phyloP scores from a whole-genome alignment of 345 rosid species.

The Gossypium arboreum region DNA sequence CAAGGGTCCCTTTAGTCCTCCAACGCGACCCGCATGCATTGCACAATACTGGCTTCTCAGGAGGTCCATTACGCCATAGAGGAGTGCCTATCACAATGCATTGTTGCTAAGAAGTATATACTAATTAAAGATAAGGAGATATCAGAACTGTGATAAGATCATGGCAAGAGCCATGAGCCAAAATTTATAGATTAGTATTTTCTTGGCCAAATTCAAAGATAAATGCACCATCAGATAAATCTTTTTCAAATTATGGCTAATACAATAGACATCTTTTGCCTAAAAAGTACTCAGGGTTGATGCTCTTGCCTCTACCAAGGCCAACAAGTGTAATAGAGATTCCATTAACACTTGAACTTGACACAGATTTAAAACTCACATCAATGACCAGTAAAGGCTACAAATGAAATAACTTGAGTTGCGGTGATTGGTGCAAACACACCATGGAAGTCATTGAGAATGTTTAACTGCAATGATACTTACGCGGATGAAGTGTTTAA shows the following conservation, averaged over 20 bases:
- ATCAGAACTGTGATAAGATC: not conserved
- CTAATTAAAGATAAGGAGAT: not conserved
- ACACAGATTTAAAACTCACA: not conserved
- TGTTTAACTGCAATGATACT: not conserved
- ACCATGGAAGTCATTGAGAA: not conserved
- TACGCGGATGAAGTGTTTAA: not conserved
- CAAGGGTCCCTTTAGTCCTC: constrained; percentile 80
- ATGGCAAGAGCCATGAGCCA: not conserved
- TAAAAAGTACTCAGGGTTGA: not conserved
- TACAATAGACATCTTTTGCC: not conserved
- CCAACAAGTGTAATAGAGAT: not conserved
- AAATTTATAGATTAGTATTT: not conserved
- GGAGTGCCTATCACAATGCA: constrained; percentile 54
- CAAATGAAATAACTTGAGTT: not conserved
- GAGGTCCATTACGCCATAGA: constrained; percentile 86
- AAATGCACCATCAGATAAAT: not conserved
- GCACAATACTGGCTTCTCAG: constrained; percentile 79
- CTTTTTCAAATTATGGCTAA: constrained; percentile 3
- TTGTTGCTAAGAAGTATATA: constrained; percentile 19
- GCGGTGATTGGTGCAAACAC: not conserved
- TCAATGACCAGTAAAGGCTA: not conserved
- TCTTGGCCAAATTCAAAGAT: not conserved
- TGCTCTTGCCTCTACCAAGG: not conserved
- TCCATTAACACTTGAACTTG: not conserved
- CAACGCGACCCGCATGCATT: constrained; percentile 85